Conservation (phyloP, 495 filamentous ascomycete species). For the Talaromyces adpressus region DNA sequence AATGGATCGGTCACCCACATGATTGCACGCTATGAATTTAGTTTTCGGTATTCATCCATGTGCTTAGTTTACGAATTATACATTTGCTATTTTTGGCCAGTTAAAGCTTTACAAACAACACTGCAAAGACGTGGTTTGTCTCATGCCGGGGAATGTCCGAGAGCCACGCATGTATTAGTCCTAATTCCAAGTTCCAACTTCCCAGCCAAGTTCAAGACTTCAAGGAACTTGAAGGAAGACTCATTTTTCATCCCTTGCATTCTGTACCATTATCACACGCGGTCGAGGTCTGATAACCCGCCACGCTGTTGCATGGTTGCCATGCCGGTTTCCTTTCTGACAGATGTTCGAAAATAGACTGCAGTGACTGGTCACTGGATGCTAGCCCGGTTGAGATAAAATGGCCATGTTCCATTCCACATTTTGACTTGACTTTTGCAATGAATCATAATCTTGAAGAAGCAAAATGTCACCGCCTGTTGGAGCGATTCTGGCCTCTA, state of each 20-base stretch:
- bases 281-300: neutral
- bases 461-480: constrained; percentile 10
- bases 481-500: constrained; percentile 21
- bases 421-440: neutral
- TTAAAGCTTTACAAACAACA: neutral
- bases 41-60: neutral
- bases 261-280: neutral
- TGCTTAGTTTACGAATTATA: neutral
- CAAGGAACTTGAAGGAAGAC: neutral
- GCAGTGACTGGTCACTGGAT: neutral
- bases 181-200: neutral
- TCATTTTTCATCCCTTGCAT: constrained; percentile 1
- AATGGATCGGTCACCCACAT: neutral
- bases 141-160: neutral
- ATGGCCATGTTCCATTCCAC: neutral
- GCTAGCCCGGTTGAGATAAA: neutral
- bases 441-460: neutral
- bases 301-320: neutral
- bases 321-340: neutral
- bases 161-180: neutral
- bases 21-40: neutral
- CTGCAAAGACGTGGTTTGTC: too few species aligned
- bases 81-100: neutral
- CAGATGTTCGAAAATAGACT: neutral
- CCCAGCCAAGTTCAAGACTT: neutral